Evolutionary conservation across 257 asterid species (phyloP), one percentile per base, ranked within the genome.

Genomic region (Thymus quinquecostatus): DNA sequence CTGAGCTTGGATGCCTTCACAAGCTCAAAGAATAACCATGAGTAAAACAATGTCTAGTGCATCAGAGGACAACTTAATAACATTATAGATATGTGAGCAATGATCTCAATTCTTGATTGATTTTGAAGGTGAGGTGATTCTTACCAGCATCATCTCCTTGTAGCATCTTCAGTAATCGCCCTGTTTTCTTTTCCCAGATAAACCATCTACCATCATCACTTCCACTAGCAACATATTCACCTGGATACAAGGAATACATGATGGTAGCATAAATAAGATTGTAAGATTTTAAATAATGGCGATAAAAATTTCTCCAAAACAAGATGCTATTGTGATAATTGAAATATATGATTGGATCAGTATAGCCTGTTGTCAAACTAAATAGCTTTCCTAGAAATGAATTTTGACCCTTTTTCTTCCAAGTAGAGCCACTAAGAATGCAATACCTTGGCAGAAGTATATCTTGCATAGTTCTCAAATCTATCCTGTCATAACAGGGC

Each of bases 181-280:
- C 99, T 73, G 96, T 87, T 80, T 64, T 87, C 70, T 88, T 95
- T 78, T 90, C 99, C 99, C 99, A 95, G 28, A 95, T 87, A 79
- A 92, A 92, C 98, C 97, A 95, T 81, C 94, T 82, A 51, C 99
- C 99, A 82, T 95, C 98, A 77, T 95, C 99, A 74, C 98, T 95
- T 80, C 99, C 99, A 71, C 98, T 85, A 51, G 99, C 96, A 59
- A 95, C 69, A 80, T 86, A 92, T 64, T 92, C 96, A 79, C 99
- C 99, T 95, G 89, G 65, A 73, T 71, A 72, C 40, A 44, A 61
- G 8, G 44, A 55, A 47, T 44, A 79, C 40, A 58, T 13, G 59
- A 74, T 57, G 65, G 72, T 21, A 50, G 5, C 33, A n/a, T 27
- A 43, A 71, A 53, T 36, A 62, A 75, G 54, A 51, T 60, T 47